Conservation (phyloP, 78 protist species). For the Creolimax fragrantissima region DNA sequence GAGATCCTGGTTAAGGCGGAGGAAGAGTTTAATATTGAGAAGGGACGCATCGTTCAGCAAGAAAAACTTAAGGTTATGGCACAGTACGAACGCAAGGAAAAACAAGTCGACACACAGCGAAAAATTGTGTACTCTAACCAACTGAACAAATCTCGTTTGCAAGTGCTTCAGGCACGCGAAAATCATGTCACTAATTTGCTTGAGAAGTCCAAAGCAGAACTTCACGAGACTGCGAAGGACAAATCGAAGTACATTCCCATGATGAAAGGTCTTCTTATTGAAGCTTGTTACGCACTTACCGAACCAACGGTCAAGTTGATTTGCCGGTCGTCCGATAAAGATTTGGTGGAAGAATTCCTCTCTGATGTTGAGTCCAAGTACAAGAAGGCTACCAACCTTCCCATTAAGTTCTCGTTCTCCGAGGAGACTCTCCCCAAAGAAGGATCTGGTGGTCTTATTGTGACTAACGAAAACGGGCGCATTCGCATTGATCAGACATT, state of each 20-base stretch:
- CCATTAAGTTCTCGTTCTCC: background rate
- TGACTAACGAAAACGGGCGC: background rate
- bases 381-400: background rate
- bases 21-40: conserved; percentile 63
- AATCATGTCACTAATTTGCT: background rate
- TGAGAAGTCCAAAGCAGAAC: background rate
- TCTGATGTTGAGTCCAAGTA: background rate
- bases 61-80: conserved; percentile 44
- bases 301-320: background rate
- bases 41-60: conserved; percentile 44
- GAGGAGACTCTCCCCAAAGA: background rate
- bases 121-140: conserved; percentile 42
- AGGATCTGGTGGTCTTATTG: conserved; percentile 21
- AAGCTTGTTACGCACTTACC: background rate
- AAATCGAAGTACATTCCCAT: conserved; percentile 18
- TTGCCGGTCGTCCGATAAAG: background rate
- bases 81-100: conserved; percentile 57
- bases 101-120: conserved; percentile 51
- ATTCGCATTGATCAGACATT: conserved; percentile 8
- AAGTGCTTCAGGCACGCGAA: conserved; percentile 36
- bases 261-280: conserved; percentile 10
- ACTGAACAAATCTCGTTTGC: conserved; percentile 25
- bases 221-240: background rate
- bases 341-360: background rate
- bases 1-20: conserved; percentile 56